phyloP scores from a whole-genome alignment of 306 rosid genomes.

The Sophora flavescens region DNA sequence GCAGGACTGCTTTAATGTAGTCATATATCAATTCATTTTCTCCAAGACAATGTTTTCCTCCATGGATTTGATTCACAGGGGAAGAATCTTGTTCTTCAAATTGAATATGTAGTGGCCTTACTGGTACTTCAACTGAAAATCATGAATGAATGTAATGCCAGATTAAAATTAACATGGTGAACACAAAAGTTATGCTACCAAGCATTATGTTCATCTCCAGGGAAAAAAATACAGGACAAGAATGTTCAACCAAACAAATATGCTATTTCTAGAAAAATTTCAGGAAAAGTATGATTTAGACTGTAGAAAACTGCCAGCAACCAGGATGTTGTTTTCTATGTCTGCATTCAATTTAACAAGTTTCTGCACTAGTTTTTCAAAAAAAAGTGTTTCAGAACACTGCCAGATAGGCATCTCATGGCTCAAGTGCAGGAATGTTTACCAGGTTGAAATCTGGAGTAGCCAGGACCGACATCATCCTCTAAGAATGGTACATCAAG shows the following conservation, averaged over 20 bases:
- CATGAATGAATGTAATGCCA: conserved; percentile 46
- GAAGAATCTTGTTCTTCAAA: conserved; percentile 72
- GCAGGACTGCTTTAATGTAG: conserved; percentile 66
- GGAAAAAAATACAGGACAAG: background rate
- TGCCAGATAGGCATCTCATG: background rate
- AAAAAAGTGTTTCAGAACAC: conserved; percentile 20
- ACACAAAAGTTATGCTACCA: conserved; percentile 20
- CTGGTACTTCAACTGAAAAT: conserved; percentile 60
- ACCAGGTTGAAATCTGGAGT: conserved; percentile 59
- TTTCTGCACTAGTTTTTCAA: conserved; percentile 4
- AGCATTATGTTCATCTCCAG: conserved; percentile 9
- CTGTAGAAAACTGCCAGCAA: background rate
- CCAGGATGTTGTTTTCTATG: background rate
- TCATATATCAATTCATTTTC: conserved; percentile 67
- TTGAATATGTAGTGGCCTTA: conserved; percentile 64
- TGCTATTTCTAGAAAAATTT: conserved; percentile 12
- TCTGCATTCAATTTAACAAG: conserved; percentile 10
- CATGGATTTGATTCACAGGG: conserved; percentile 51
- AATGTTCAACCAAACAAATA: conserved; percentile 17
- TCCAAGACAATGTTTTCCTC: conserved; percentile 52
- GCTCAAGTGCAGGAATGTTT: conserved; percentile 36
- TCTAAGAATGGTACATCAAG: conserved; percentile 73
- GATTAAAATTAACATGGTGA: conserved; percentile 27
- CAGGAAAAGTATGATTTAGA: conserved; percentile 10
- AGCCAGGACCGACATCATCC: conserved; percentile 65